These are phyloP conservation scores for Trichoderma sp. DNA, from an alignment of 2,329 filamentous ascomycete species.

Conservation along the genomic window DNA sequence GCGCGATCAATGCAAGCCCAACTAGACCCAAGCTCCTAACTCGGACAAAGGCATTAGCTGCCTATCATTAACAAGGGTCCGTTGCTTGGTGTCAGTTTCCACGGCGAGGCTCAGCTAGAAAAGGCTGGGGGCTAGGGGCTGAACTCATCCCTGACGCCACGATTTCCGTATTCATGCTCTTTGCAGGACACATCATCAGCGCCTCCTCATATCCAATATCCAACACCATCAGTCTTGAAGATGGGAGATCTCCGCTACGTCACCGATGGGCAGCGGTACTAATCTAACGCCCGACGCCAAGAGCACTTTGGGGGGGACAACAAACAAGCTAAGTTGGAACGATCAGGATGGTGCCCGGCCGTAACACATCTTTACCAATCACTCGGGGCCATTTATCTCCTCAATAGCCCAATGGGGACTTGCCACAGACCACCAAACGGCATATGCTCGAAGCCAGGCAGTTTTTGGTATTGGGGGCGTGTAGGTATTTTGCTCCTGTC, in stretches of 20 bases:
- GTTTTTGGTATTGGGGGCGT: slow-evolving; percentile 24
- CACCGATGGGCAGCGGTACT: slow-evolving; percentile 26
- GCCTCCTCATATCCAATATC: neutral
- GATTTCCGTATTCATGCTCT: slow-evolving; percentile 3
- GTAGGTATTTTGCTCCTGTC: slow-evolving; percentile 19
- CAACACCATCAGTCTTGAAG: neutral
- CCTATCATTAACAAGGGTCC: neutral
- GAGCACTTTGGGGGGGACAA: slow-evolving; percentile 15
- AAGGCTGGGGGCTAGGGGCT: neutral
- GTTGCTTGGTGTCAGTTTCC: slow-evolving; percentile 3
- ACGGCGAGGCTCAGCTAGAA: slow-evolving; percentile 15
- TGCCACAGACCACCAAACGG: slow-evolving; percentile 25
- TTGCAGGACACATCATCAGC: neutral
- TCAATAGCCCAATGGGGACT: slow-evolving; percentile 24
- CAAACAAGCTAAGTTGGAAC: slow-evolving; percentile 21
- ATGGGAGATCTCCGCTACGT: slow-evolving; percentile 19
- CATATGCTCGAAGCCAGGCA: slow-evolving; percentile 24
- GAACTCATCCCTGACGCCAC: slow-evolving; percentile 15
- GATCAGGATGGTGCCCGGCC: slow-evolving; percentile 9
- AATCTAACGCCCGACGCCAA: slow-evolving; percentile 24
- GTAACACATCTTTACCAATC: slow-evolving; percentile 26
- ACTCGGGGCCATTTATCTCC: slow-evolving; percentile 27
- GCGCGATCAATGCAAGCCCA: slow-evolving; percentile 25
- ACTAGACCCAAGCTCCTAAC: slow-evolving; percentile 27
- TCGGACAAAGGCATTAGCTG: slow-evolving; percentile 2